phyloP scores from a whole-genome alignment of 257 asterid genomes.

The Primulina tabacum region DNA sequence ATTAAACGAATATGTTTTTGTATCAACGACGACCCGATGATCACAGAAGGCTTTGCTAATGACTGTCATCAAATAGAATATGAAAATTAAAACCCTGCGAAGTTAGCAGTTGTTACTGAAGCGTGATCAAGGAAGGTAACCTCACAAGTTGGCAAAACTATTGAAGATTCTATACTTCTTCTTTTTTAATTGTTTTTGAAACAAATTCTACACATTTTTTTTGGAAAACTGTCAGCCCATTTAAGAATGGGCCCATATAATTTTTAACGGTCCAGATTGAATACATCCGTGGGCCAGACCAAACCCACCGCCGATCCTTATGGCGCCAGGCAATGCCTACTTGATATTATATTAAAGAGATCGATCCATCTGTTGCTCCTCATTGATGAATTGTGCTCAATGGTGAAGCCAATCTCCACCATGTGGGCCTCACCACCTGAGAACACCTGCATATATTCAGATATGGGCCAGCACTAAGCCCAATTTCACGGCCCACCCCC shows the following conservation, averaged over 20 bases:
- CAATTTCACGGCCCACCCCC: conserved; percentile 56
- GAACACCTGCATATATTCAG: conserved; percentile 44
- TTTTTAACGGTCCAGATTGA: conserved; percentile 38
- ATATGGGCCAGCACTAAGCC: conserved; percentile 65
- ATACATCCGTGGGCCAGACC: conserved; percentile 32
- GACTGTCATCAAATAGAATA: background rate
- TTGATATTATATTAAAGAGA: no score
- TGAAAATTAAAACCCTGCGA: background rate
- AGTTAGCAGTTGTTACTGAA: background rate
- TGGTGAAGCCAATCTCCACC: conserved; percentile 21
- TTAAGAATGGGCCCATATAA: conserved; percentile 44
- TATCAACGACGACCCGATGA: no score
- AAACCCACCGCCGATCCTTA: conserved; percentile 81
- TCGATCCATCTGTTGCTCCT: background rate
- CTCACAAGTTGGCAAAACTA: background rate
- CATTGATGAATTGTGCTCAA: background rate
- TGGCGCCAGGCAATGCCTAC: conserved; percentile 59
- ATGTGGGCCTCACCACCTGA: conserved; percentile 80
- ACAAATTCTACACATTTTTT: background rate
- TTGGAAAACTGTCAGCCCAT: background rate
- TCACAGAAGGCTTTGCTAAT: no score
- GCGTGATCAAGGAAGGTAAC: background rate
- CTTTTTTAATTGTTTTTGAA: no score
- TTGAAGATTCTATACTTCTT: background rate
- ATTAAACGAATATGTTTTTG: no score